Base-by-base conservation (phyloP, 2,329 filamentous ascomycete species). In the Trichoderma asperellum region DNA sequence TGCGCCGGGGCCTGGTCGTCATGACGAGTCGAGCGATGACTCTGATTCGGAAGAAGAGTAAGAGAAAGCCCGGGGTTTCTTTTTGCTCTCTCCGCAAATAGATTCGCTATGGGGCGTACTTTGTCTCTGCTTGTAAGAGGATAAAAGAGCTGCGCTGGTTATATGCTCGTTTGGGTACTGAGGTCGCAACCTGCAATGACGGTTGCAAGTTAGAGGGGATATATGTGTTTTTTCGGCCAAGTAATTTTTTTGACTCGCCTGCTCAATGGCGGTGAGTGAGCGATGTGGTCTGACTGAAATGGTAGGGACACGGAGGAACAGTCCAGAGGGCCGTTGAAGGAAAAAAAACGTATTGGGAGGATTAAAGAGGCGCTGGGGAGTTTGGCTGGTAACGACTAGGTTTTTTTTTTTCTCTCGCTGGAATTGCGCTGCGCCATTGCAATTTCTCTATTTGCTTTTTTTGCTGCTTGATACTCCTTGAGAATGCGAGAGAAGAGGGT, bases 1-100 rank as follows among this genome's bases (percentile, higher is more conserved):
- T 64, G 73, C 74, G 24, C 73, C 75, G 37, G 77, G 75, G 56
- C 76, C 75, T 24, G 76, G 71, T 35, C 78, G 76, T 68, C 66
- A 62, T 24, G 65, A 68, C 34, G 77, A 81, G 35, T 79, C 79
- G 10, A 81, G 79, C 56, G 83, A 84, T 32, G 82, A 83, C 59
- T 84, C 83, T 2, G 83, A 84, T 58, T 83, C 82, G 47, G 83
- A 84, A 63, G 83, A 83, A 53, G 82, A 83, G 73, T 80, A 87
- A 73, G 70, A 21, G 47, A 34, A 60, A 32, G n/a, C 14, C 2
- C 8, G n/a, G n/a, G 18, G 21, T 43, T 43, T 16, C 24, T 35
- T 32, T 35, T 53, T 68, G 37, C 43, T 60, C 40, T 35, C 21
- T 68, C 34, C 16, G 2, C 2, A 43, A 27, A 47, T 58, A 43